Conservation (phyloP, 202 grass and related monocot genomes). For the Zoysia matrella region DNA sequence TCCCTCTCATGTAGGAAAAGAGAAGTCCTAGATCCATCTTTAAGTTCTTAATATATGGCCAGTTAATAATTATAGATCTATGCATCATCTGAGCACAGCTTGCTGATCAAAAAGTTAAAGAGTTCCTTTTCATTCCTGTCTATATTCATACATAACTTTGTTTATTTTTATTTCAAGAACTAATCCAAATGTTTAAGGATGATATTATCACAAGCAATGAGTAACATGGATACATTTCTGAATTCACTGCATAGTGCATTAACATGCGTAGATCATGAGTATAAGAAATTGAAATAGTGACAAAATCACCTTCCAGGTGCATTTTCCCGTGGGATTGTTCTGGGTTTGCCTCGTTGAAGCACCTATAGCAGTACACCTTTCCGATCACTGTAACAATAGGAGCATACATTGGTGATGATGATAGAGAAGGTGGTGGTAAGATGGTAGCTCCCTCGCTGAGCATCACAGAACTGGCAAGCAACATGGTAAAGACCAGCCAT, state of each 20-base stretch:
- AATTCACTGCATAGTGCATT: conserved; percentile 17
- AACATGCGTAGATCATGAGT: conserved; percentile 5
- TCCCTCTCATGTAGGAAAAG: not conserved
- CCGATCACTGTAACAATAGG: conserved; percentile 66
- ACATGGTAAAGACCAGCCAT: conserved; percentile 45
- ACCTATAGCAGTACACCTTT: conserved; percentile 75
- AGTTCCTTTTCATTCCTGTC: not conserved
- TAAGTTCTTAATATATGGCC: not conserved
- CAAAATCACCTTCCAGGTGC: conserved; percentile 61
- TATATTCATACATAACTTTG: not conserved
- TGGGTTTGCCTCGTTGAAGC: conserved; percentile 56
- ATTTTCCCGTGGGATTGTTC: conserved; percentile 57
- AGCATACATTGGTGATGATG: conserved; percentile 34
- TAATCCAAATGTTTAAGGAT: not conserved
- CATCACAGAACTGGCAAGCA: conserved; percentile 30
- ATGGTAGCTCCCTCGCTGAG: conserved; percentile 36
- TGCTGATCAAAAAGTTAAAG: not conserved
- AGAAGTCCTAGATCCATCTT: not conserved
- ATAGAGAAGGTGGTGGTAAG: conserved; percentile 42
- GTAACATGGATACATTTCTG: not conserved
- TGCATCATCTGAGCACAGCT: not conserved
- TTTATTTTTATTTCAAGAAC: no score
- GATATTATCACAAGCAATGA: not conserved
- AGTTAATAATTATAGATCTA: not conserved
- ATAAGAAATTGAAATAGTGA: not conserved